Conservation (phyloP, 108 stramenopile genomes). For the Pseudonitzschia multistriata region DNA sequence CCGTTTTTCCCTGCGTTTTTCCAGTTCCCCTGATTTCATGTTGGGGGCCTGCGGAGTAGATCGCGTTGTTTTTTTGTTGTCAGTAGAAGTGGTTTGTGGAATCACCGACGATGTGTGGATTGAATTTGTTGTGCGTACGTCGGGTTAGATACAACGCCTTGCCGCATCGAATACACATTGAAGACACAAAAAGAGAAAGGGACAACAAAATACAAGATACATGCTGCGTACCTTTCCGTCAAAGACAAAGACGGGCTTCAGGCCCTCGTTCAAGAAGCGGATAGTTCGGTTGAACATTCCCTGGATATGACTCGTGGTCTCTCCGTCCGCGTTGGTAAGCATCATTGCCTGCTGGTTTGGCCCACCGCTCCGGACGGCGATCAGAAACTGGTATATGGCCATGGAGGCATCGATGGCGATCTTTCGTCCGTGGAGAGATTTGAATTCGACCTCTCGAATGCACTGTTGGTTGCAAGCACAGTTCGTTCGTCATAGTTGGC, state of each 20-base stretch:
- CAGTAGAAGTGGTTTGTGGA: conserved; percentile 98
- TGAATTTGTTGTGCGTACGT: not conserved
- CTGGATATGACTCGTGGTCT: conserved; percentile 97
- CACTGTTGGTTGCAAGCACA: conserved; percentile 40
- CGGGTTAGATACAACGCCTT: no score
- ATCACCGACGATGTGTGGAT: not conserved
- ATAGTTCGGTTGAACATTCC: conserved; percentile 99
- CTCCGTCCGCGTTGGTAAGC: conserved; percentile 90
- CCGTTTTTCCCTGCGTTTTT: conserved; percentile 91
- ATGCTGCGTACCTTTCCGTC: conserved; percentile 9
- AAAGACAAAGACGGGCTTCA: conserved; percentile 21
- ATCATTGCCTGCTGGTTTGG: conserved; percentile 60
- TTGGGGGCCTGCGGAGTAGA: conserved; percentile 90
- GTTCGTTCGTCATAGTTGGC: not conserved
- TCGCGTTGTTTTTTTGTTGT: no score
- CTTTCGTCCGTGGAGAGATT: conserved; percentile 91
- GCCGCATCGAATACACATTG: no score
- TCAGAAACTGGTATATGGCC: conserved; percentile 98
- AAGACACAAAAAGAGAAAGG: no score
- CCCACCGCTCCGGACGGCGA: conserved; percentile 89
- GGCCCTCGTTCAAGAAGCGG: conserved; percentile 88
- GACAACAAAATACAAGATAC: no score
- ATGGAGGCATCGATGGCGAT: conserved; percentile 98
- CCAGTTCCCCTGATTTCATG: conserved; percentile 90
- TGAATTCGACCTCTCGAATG: conserved; percentile 89